phyloP scores from a whole-genome alignment of 306 rosid genomes.

The Glycine latifolia region DNA sequence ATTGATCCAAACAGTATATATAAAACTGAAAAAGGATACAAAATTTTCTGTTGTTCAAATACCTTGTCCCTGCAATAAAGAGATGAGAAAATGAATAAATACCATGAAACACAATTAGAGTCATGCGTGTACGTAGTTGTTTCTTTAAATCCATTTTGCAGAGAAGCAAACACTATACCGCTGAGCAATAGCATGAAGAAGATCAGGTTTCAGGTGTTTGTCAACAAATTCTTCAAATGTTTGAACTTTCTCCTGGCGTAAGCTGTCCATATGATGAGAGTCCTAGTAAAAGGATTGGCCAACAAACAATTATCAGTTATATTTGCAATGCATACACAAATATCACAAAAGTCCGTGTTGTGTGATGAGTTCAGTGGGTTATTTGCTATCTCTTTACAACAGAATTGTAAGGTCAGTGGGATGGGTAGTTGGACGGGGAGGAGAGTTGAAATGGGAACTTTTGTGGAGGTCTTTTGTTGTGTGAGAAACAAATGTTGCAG shows the following conservation, averaged over 20 bases:
- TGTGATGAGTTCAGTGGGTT: too few relatives aligned
- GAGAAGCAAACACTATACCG: conserved; percentile 56
- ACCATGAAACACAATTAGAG: conserved; percentile 1
- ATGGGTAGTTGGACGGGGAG: too few relatives aligned
- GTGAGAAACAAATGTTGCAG: too few relatives aligned
- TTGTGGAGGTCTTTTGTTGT: too few relatives aligned
- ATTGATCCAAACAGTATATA: neutral
- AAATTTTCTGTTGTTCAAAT: conserved; percentile 85
- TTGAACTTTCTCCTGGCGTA: conserved; percentile 60
- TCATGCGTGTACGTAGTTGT: neutral
- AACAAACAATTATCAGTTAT: conserved; percentile 14
- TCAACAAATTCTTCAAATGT: conserved; percentile 87
- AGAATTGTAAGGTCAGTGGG: too few relatives aligned
- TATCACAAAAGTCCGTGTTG: neutral
- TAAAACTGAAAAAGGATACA: conserved; percentile 74
- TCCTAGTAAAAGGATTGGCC: conserved; percentile 41
- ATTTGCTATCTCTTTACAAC: too few relatives aligned
- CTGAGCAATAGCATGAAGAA: conserved; percentile 72
- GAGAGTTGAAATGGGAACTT: too few relatives aligned
- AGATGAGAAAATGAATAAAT: conserved; percentile 25
- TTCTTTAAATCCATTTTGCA: too few relatives aligned
- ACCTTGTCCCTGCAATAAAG: conserved; percentile 81
- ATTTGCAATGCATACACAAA: neutral
- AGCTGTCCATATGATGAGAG: conserved; percentile 58
- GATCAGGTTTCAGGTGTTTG: conserved; percentile 87